Evolutionary conservation across 2,329 filamentous ascomycete species (phyloP).

Genomic region (Aspergillus costaricaensis): DNA sequence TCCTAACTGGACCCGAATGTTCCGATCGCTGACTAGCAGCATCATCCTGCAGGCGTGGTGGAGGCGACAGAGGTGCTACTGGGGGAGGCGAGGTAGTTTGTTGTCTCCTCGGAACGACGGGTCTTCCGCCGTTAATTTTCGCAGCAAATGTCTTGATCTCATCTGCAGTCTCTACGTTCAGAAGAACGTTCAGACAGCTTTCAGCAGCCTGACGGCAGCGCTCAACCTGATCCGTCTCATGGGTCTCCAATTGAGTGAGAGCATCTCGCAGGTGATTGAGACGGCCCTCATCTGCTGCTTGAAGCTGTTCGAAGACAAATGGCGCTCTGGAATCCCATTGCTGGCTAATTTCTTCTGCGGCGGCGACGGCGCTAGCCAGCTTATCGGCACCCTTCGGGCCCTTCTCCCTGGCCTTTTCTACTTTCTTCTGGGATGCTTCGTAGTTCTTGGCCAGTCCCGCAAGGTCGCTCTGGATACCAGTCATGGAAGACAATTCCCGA

Average conservation of each 20-base stretch:
- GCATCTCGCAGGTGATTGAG: constrained; percentile 87
- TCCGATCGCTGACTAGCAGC: constrained; percentile 58
- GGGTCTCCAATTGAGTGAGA: constrained; percentile 88
- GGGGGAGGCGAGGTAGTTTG: constrained; percentile 26
- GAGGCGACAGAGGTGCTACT: constrained; percentile 39
- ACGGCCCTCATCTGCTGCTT: constrained; percentile 84
- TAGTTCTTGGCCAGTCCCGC: constrained; percentile 79
- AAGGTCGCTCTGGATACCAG: constrained; percentile 79
- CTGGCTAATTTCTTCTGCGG: constrained; percentile 73
- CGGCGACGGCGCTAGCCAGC: constrained; percentile 70
- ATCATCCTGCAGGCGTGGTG: constrained; percentile 53
- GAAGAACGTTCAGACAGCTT: constrained; percentile 74
- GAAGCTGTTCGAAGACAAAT: constrained; percentile 90
- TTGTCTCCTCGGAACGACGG: constrained; percentile 30
- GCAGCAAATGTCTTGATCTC: constrained; percentile 67
- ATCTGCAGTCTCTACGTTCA: constrained; percentile 82
- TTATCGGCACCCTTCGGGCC: constrained; percentile 72
- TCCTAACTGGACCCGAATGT: constrained; percentile 43
- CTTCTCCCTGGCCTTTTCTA: constrained; percentile 81
- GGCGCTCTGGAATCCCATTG: constrained; percentile 95
- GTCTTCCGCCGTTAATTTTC: constrained; percentile 41
- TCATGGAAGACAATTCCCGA: constrained; percentile 75
- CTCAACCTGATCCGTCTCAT: constrained; percentile 85
- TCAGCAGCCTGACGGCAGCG: constrained; percentile 73
- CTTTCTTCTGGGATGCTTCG: constrained; percentile 78